A percentile compares a stretch with the other conserved stretches of the same genome.
These are phyloP conservation scores for Acanthamoeba castellanii DNA, from an alignment of 208 protist genomes.

Conservation along the genomic window DNA sequence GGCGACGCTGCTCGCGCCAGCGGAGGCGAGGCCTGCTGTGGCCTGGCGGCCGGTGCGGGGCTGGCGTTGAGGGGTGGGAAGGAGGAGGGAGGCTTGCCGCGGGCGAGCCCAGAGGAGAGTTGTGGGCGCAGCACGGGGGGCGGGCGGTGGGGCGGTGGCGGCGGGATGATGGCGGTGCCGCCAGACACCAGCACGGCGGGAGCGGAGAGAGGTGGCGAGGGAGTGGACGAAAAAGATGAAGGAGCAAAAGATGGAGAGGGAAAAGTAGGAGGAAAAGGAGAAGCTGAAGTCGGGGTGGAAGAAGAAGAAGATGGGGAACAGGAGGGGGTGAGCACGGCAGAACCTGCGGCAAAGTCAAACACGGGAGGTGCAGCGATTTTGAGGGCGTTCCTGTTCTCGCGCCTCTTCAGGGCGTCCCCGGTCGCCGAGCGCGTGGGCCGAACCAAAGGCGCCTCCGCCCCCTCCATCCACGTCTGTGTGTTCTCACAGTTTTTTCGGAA, in stretches of 20 bases:
- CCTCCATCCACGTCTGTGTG: too few species aligned
- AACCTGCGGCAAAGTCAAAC: slow-evolving; percentile 5
- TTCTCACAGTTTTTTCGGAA: too few species aligned
- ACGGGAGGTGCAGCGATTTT: background rate
- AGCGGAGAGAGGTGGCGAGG: background rate
- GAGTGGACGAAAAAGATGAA: background rate
- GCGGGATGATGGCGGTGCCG: background rate
- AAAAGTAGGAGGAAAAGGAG: background rate
- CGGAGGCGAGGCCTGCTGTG: too few species aligned
- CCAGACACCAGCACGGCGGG: background rate
- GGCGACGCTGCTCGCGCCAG: too few species aligned
- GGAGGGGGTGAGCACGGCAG: background rate
- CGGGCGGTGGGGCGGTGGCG: background rate
- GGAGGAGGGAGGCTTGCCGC: background rate
- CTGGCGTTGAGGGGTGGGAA: background rate
- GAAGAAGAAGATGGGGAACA: background rate
- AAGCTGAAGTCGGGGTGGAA: background rate
- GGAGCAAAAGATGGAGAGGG: background rate
- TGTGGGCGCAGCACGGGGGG: background rate
- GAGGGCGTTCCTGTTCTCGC: slow-evolving; percentile 31
- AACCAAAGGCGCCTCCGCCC: too few species aligned
- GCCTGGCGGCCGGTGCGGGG: too few species aligned
- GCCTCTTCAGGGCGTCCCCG: background rate
- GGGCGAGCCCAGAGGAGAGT: background rate
- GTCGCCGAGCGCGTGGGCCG: background rate